Percentiles rank a stretch among this genome's conserved stretches.
Conservation (phyloP, 495 filamentous ascomycete species). For the Bryoglossum gracile region DNA sequence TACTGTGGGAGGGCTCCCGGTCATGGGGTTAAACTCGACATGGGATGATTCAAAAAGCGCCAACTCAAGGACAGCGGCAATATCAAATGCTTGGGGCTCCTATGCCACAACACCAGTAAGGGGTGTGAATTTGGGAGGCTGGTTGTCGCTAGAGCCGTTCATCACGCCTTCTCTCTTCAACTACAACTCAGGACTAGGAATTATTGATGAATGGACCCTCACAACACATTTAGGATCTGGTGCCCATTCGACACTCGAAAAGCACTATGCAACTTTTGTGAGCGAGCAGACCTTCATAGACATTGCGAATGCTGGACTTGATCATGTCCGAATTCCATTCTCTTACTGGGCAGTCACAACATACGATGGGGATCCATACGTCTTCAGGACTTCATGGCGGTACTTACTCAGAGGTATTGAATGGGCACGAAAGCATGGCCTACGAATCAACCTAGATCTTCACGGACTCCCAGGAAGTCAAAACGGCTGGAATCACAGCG, state of each 20-base stretch:
- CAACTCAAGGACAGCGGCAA: conserved; percentile 70
- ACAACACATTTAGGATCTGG: conserved; percentile 57
- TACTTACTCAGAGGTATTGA: conserved; percentile 93
- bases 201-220: conserved; percentile 88
- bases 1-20: conserved; percentile 72
- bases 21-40: conserved; percentile 82
- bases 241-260: conserved; percentile 61
- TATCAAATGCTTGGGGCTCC: conserved; percentile 64
- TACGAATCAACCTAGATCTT: conserved; percentile 90
- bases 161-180: conserved; percentile 90
- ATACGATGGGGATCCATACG: conserved; percentile 81
- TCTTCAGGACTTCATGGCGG: conserved; percentile 81
- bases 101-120: conserved; percentile 76
- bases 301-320: conserved; percentile 81
- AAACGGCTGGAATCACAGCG: conserved; percentile 89
- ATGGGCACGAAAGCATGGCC: conserved; percentile 84
- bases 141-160: conserved; percentile 90
- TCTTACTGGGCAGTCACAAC: conserved; percentile 91
- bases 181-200: conserved; percentile 51
- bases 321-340: conserved; percentile 92
- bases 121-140: conserved; percentile 91
- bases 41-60: conserved; percentile 80
- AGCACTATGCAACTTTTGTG: conserved; percentile 86
- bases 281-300: conserved; percentile 74
- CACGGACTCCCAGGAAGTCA: conserved; percentile 81